Conservation (phyloP, 345 rosid genomes). For the Rhodamnia rubescens region DNA sequence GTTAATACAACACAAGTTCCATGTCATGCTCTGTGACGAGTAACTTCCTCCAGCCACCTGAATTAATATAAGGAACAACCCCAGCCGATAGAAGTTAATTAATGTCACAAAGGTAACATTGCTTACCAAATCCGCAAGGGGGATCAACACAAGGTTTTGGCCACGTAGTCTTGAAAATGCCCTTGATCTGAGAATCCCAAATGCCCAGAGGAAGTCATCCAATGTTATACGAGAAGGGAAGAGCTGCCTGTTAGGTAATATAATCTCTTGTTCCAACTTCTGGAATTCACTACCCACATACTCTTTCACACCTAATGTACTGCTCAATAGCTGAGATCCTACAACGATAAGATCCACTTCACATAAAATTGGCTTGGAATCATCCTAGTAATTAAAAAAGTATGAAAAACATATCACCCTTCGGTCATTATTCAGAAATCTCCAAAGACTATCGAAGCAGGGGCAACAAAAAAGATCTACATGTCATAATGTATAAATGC, state of each 20-base stretch:
- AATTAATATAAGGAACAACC: not conserved
- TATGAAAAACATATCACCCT: not conserved
- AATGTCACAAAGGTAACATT: not conserved
- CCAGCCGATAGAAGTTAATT: not conserved
- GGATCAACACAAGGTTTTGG: conserved; percentile 77
- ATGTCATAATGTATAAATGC: not conserved
- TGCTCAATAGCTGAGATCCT: conserved; percentile 78
- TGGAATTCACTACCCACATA: conserved; percentile 48
- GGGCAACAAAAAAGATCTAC: not conserved
- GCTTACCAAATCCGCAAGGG: conserved; percentile 84
- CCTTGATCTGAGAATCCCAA: conserved; percentile 79
- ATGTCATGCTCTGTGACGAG: not conserved
- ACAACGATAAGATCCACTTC: not conserved
- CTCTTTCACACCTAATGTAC: conserved; percentile 60
- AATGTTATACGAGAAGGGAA: conserved; percentile 56
- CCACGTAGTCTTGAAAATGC: conserved; percentile 87
- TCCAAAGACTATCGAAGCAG: not conserved
- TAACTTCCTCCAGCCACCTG: not conserved
- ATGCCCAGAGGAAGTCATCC: conserved; percentile 81
- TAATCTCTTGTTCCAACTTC: conserved; percentile 54
- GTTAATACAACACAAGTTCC: not conserved
- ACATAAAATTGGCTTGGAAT: not conserved
- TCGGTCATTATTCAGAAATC: not conserved
- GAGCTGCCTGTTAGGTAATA: conserved; percentile 43
- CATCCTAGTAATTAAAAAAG: not conserved